Conservation (phyloP, 2,329 filamentous ascomycete species). For the Fusarium sp. region DNA sequence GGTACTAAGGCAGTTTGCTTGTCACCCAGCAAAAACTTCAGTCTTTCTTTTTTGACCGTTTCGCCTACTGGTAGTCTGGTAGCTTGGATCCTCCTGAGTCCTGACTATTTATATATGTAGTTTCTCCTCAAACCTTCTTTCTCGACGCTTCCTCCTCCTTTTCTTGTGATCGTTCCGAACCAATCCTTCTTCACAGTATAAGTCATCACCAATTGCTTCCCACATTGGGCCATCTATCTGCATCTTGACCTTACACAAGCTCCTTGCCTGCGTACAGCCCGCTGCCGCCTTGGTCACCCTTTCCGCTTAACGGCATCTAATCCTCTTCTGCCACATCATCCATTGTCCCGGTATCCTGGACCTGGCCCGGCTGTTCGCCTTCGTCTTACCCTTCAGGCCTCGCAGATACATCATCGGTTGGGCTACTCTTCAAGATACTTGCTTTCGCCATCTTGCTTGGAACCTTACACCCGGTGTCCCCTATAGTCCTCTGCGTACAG, state of each 20-base stretch:
- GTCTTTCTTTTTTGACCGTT: conserved; percentile 42
- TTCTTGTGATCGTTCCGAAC: conserved; percentile 13
- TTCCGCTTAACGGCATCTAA: conserved; percentile 40
- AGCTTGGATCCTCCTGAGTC: conserved; percentile 34
- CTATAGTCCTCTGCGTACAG: conserved; percentile 23
- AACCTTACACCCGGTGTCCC: conserved; percentile 30
- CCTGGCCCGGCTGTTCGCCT: conserved; percentile 31
- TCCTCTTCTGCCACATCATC: conserved; percentile 47
- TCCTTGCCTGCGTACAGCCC: conserved; percentile 31
- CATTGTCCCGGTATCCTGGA: conserved; percentile 30
- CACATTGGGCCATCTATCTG: conserved; percentile 20
- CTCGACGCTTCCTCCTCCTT: conserved; percentile 2
- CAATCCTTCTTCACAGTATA: conserved; percentile 15
- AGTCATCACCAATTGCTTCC: conserved; percentile 19
- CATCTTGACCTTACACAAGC: conserved; percentile 35
- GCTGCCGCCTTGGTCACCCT: conserved; percentile 25
- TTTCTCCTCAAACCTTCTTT: conserved; percentile 8
- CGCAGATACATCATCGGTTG: conserved; percentile 35
- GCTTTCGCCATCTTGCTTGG: conserved; percentile 19
- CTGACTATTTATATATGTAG: conserved; percentile 13
- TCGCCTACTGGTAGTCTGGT: conserved; percentile 39
- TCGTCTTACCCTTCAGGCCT: conserved; percentile 40
- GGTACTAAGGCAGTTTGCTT: conserved; percentile 31
- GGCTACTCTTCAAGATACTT: conserved; percentile 24
- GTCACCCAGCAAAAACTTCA: conserved; percentile 35